Percentiles rank a stretch among this genome's conserved stretches.
Conservation (phyloP, 2,329 filamentous ascomycete genomes). For the Trichoderma breve region DNA sequence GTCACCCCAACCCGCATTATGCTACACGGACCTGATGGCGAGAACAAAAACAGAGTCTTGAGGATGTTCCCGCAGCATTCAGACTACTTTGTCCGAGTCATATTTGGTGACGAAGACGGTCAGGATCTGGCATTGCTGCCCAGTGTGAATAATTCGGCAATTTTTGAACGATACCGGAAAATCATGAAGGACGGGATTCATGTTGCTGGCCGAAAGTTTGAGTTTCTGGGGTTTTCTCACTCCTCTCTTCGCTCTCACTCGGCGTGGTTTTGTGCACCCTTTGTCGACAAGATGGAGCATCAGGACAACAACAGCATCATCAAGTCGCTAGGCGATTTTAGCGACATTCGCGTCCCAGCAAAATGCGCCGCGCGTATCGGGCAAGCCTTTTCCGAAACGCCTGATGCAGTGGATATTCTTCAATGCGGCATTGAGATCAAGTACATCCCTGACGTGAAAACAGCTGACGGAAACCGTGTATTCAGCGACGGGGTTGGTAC, state of each 20-base stretch:
- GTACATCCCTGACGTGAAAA: constrained; percentile 52
- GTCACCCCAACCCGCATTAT: constrained; percentile 60
- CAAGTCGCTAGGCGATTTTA: constrained; percentile 49
- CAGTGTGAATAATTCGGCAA: constrained; percentile 42
- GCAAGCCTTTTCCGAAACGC: constrained; percentile 73
- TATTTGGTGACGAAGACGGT: constrained; percentile 73
- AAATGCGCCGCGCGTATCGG: constrained; percentile 60
- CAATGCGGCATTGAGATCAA: constrained; percentile 35
- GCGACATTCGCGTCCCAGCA: constrained; percentile 50
- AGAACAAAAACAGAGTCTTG: constrained; percentile 68
- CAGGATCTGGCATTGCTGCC: constrained; percentile 59
- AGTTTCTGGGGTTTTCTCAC: constrained; percentile 76
- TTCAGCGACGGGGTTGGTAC: constrained; percentile 83
- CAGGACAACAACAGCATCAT: constrained; percentile 46
- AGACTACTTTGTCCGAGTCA: constrained; percentile 67
- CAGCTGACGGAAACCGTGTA: constrained; percentile 47
- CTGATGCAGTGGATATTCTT: constrained; percentile 55
- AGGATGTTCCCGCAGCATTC: constrained; percentile 60
- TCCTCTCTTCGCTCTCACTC: constrained; percentile 72
- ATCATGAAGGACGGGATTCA: constrained; percentile 59
- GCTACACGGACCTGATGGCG: constrained; percentile 61
- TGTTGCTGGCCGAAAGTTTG: constrained; percentile 61
- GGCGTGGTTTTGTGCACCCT: constrained; percentile 60
- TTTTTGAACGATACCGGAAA: constrained; percentile 59
- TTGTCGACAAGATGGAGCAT: constrained; percentile 34